Conservation (phyloP, 805 yeast genomes). For the Metschnikowia lochheadii region DNA sequence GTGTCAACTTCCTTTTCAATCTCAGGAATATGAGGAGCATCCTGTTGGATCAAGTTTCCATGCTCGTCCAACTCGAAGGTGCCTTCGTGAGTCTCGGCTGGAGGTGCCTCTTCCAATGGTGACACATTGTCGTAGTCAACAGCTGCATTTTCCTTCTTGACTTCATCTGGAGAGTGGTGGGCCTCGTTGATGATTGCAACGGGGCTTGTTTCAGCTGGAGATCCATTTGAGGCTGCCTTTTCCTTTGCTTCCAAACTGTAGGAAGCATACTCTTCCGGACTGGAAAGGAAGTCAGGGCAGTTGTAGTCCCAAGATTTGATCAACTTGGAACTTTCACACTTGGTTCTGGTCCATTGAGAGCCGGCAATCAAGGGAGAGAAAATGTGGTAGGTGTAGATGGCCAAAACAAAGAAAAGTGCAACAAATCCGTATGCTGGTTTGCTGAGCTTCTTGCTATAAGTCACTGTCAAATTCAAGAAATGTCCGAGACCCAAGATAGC, state of each 20-base stretch:
- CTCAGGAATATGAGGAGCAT: slow-evolving; percentile 14
- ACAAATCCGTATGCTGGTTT: slow-evolving; percentile 43
- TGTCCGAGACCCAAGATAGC: slow-evolving; percentile 77
- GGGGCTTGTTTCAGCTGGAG: slow-evolving; percentile 8
- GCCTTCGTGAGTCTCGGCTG: slow-evolving; percentile 16
- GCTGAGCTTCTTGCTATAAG: slow-evolving; percentile 38
- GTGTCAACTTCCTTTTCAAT: slow-evolving; percentile 8
- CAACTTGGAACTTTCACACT: slow-evolving; percentile 61
- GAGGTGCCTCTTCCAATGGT: slow-evolving; percentile 13
- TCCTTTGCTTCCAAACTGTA: slow-evolving; percentile 6
- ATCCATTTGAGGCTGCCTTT: neutral
- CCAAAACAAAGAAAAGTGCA: slow-evolving; percentile 44
- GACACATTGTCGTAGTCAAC: neutral
- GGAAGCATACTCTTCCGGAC: slow-evolving; percentile 22
- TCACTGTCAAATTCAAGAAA: slow-evolving; percentile 47
- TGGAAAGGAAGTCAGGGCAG: slow-evolving; percentile 55
- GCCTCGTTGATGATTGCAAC: slow-evolving; percentile 10
- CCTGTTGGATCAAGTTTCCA: slow-evolving; percentile 7
- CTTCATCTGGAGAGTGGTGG: slow-evolving; percentile 8
- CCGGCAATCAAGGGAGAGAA: slow-evolving; percentile 79
- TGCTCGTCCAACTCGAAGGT: slow-evolving; percentile 11
- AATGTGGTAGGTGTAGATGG: slow-evolving; percentile 52
- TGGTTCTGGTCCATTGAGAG: slow-evolving; percentile 66
- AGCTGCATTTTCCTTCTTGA: slow-evolving; percentile 4
- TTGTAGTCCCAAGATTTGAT: slow-evolving; percentile 82